Conservation (phyloP, 176 grass and related monocot species). For the Triticum aestivum region IWGSC_CS_RefSeq_v2.1 NC_057796.1:330408125-330408624, state of each 20-base stretch:
- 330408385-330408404: neutral
- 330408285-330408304: slow-evolving; percentile 5
- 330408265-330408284: neutral
- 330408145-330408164: slow-evolving; percentile 4
- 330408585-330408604: neutral
- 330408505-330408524: neutral
- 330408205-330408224: neutral
- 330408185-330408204: neutral
- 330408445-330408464: slow-evolving; percentile 15
- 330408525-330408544: neutral
- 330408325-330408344: neutral
- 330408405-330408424: neutral
- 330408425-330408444: neutral
- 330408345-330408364: slow-evolving; percentile 1
- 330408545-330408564: slow-evolving; percentile 3
- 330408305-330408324: slow-evolving; percentile 3
- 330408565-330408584: neutral
- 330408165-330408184: slow-evolving; percentile 9
- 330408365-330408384: slow-evolving; percentile 5
- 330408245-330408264: neutral
- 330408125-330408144: slow-evolving; percentile 8
- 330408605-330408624: slow-evolving; percentile 9
- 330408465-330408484: slow-evolving; percentile 4
- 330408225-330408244: neutral
- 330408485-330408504: neutral